These are phyloP conservation scores for Helichrysum umbraculigerum DNA, from an alignment of 129 eudicot species.

Conservation along the genomic window DNA sequence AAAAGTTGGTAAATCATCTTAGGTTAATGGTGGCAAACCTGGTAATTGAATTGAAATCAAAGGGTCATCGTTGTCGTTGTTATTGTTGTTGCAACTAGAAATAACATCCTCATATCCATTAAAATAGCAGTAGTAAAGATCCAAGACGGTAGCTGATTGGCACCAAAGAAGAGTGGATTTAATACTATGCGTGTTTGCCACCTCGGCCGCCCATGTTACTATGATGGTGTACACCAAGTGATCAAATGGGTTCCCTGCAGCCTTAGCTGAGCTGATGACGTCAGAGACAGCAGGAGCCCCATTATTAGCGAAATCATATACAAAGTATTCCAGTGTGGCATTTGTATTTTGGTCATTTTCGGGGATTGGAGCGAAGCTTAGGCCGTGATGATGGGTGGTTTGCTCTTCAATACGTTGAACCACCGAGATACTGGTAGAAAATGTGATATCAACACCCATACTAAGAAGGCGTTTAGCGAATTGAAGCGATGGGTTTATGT, in stretches of 20 bases:
- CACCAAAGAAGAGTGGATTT: conserved; percentile 25
- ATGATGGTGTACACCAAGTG: conserved; percentile 36
- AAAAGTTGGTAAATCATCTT: neutral
- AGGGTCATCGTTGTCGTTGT: neutral
- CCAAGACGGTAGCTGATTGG: conserved; percentile 1
- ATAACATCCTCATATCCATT: neutral
- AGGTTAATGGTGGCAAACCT: neutral
- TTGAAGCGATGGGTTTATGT: conserved; percentile 53
- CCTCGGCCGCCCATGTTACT: conserved; percentile 52
- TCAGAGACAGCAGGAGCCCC: neutral
- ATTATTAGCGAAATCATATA: neutral
- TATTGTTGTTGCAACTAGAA: neutral
- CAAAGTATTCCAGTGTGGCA: neutral
- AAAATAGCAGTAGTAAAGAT: neutral
- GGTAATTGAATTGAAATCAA: neutral
- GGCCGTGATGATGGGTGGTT: neutral
- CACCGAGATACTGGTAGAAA: conserved; percentile 35
- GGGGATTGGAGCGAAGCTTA: conserved; percentile 37
- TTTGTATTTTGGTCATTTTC: conserved; percentile 34
- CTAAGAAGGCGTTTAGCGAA: conserved; percentile 43
- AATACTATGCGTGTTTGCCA: conserved; percentile 34
- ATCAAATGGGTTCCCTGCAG: conserved; percentile 23
- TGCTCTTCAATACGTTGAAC: conserved; percentile 16
- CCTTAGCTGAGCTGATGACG: conserved; percentile 10
- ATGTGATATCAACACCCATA: conserved; percentile 38